Evolutionary conservation across 2,329 filamentous ascomycete genomes (phyloP), one percentile per base, ranked within the genome.

Genomic region (Leptographium procerum): DNA sequence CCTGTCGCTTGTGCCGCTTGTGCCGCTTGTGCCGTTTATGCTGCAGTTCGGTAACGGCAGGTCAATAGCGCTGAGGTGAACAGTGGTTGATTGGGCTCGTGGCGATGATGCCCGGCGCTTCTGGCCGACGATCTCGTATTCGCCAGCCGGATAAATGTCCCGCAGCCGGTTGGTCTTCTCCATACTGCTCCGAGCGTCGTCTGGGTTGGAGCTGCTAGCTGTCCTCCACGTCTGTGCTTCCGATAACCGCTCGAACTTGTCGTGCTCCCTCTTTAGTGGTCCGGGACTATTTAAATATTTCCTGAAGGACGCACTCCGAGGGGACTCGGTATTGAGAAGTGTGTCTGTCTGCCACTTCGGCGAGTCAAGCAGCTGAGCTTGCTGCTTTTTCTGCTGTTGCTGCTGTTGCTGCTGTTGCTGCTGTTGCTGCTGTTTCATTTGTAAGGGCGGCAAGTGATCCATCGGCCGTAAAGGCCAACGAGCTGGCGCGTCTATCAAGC

Each of bases 31-130:
- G n/a, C n/a, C n/a, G n/a, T n/a, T n/a, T n/a, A n/a, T n/a, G n/a
- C n/a, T n/a, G n/a, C n/a, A n/a, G n/a, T n/a, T n/a, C n/a, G n/a
- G n/a, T n/a, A n/a, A n/a, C n/a, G n/a, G n/a, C n/a, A n/a, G n/a
- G n/a, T n/a, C n/a, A n/a, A n/a, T n/a, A n/a, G n/a, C n/a, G n/a
- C n/a, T n/a, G n/a, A n/a, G n/a, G n/a, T n/a, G n/a, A n/a, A n/a
- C n/a, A n/a, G n/a, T n/a, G n/a, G n/a, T n/a, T n/a, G n/a, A n/a
- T n/a, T n/a, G n/a, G n/a, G n/a, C 70, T 0, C 74, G 77, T 1
- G 80, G 80, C 31, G 80, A 83, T 0, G 78, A 79, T 2, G 80
- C 80, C 45, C 80, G 73, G 52, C 81, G 75, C 69, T 84, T 84
- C 60, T 76, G 76, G 9, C 79, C 78, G 10, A 69, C 66, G 2